A percentile compares a stretch with the other conserved stretches of the same genome.
Evolutionary conservation across 805 yeast genomes (phyloP).

Genomic region (Saccharomycopsis schoenii): DNA sequence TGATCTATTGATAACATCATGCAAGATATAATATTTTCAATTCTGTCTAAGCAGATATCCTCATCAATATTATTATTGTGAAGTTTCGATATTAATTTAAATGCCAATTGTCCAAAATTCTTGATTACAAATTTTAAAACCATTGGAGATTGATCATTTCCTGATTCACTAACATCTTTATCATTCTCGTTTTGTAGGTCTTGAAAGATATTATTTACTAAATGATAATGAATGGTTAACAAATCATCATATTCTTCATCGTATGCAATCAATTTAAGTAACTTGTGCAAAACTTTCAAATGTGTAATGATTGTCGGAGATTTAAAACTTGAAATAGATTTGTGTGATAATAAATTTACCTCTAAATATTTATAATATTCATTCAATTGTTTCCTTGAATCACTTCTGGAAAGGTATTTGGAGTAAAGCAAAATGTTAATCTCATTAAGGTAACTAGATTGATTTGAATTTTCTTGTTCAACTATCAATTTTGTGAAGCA

Average conservation of each 20-base stretch:
- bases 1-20: constrained; percentile 36
- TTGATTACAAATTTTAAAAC: constrained; percentile 20
- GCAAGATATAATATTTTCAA: constrained; percentile 42
- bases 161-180: background rate
- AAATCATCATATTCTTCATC: constrained; percentile 18
- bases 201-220: background rate
- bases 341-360: background rate
- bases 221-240: constrained; percentile 17
- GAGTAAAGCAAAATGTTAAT: constrained; percentile 40
- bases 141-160: constrained; percentile 2
- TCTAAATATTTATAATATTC: constrained; percentile 25
- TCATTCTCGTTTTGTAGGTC: background rate
- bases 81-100: constrained; percentile 15
- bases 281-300: constrained; percentile 6
- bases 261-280: constrained; percentile 8
- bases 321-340: background rate
- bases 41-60: constrained; percentile 25
- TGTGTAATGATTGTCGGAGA: background rate
- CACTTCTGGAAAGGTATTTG: constrained; percentile 42
- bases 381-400: constrained; percentile 24
- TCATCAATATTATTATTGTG: constrained; percentile 13
- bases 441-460: constrained; percentile 51
- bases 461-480: constrained; percentile 26
- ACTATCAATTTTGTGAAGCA: constrained; percentile 29
- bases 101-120: constrained; percentile 21